Evolutionary conservation across 2,329 filamentous ascomycete species (phyloP).

Genomic region (Elsinoe australis): DNA sequence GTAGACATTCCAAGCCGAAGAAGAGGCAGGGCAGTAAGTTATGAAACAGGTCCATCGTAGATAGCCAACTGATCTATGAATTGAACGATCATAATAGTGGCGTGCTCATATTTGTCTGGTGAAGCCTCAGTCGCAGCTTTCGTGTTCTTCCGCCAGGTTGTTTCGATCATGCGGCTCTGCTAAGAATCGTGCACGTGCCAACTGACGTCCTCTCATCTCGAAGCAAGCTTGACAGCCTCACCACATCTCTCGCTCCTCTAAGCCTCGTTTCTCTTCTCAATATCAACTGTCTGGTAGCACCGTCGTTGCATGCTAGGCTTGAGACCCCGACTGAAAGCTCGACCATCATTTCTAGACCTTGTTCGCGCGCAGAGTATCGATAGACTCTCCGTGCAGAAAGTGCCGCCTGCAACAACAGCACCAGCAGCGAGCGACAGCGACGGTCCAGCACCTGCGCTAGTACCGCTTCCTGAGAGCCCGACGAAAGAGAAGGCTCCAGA

Average conservation of each 20-base stretch:
- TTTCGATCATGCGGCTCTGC: conserved; percentile 13
- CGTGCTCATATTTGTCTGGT: no score
- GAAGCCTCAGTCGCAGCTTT: no score
- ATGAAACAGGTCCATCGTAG: no score
- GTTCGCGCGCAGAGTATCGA: conserved; percentile 46
- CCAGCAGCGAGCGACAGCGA: conserved; percentile 11
- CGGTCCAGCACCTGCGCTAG: conserved; percentile 27
- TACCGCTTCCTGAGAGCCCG: conserved; percentile 24
- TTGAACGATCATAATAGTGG: neutral
- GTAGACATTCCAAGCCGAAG: conserved; percentile 1
- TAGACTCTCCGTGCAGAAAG: conserved; percentile 32
- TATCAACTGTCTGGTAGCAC: neutral
- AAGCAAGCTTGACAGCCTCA: conserved; percentile 9
- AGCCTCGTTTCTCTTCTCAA: conserved; percentile 2
- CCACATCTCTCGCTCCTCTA: conserved; percentile 6
- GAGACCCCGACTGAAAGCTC: conserved; percentile 51
- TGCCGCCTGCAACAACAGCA: conserved; percentile 30
- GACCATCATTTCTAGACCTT: conserved; percentile 56
- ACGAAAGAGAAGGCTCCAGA: conserved; percentile 14
- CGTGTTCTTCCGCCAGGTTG: no score
- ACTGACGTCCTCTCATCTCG: conserved; percentile 15
- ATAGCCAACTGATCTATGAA: no score
- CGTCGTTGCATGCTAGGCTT: conserved; percentile 42
- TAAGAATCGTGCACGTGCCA: conserved; percentile 5
- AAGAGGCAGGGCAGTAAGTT: no score